Evolutionary conservation across 768 basidiomycete genomes (phyloP).

Genomic region (Lentinula raphanica): DNA sequence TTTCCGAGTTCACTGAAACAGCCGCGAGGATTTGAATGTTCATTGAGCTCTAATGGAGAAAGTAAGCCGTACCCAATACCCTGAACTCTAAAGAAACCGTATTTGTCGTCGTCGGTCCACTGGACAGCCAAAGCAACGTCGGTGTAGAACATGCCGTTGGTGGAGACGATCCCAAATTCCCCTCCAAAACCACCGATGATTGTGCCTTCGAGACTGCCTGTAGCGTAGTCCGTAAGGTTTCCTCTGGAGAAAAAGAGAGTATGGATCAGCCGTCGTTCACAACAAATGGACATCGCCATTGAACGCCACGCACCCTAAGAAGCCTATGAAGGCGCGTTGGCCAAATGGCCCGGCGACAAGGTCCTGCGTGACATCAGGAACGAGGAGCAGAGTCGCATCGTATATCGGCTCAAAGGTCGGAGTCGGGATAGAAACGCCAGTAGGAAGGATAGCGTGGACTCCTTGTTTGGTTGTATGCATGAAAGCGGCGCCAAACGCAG

Average conservation of each 20-base stretch:
- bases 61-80: neutral
- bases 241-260: neutral
- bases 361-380: slow-evolving; percentile 9
- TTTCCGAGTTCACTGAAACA: neutral
- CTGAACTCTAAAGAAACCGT: neutral
- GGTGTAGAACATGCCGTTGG: neutral
- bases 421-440: neutral
- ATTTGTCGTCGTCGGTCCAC: neutral
- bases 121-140: neutral
- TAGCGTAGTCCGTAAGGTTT: neutral
- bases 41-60: neutral
- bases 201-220: neutral
- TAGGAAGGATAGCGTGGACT: neutral
- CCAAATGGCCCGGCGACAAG: slow-evolving; percentile 6
- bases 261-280: neutral
- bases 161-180: neutral
- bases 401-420: neutral
- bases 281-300: neutral
- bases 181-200: neutral
- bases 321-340: neutral
- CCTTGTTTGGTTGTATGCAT: neutral
- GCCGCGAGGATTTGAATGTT: neutral
- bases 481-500: neutral
- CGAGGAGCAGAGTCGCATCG: neutral
- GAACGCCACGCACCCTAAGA: neutral